A percentile compares a stretch with the other conserved stretches of the same genome.
Conservation (phyloP, 805 yeast genomes). For the Candida insectalens region DNA sequence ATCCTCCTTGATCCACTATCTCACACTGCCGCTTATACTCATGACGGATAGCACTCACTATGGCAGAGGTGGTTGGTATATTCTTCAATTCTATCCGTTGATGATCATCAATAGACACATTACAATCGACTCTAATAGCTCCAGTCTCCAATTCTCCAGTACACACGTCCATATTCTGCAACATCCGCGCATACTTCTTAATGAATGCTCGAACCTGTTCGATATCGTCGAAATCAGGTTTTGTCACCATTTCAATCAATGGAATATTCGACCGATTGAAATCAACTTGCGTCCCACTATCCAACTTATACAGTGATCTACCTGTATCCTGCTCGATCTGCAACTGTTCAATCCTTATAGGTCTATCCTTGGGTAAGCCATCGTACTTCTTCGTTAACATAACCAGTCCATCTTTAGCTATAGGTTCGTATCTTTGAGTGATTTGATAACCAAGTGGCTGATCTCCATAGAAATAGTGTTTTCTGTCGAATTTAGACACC, state of each 20-base stretch:
- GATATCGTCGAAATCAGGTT: constrained; percentile 68
- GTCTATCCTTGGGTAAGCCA: constrained; percentile 30
- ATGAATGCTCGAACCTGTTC: constrained; percentile 70
- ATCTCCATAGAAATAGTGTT: constrained; percentile 93
- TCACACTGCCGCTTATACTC: constrained; percentile 67
- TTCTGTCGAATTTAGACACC: constrained; percentile 72
- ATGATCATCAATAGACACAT: constrained; percentile 67
- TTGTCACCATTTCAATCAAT: constrained; percentile 82
- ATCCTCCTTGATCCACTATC: constrained; percentile 28
- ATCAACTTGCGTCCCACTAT: constrained; percentile 43
- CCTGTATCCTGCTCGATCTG: constrained; percentile 97
- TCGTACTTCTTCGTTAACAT: constrained; percentile 42
- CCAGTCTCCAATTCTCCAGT: constrained; percentile 92
- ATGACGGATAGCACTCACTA: constrained; percentile 59
- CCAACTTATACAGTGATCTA: constrained; percentile 48
- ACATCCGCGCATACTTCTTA: constrained; percentile 65
- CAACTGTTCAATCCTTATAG: constrained; percentile 62
- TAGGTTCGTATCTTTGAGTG: constrained; percentile 79
- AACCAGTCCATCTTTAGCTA: constrained; percentile 60
- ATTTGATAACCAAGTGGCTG: constrained; percentile 96
- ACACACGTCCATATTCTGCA: constrained; percentile 63
- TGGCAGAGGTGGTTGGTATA: constrained; percentile 75
- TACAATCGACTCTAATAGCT: constrained; percentile 91
- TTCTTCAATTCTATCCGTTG: constrained; percentile 85
- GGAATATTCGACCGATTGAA: constrained; percentile 81